Conservation (phyloP, 768 basidiomycete genomes). For the Termitomyces sp. region DNA sequence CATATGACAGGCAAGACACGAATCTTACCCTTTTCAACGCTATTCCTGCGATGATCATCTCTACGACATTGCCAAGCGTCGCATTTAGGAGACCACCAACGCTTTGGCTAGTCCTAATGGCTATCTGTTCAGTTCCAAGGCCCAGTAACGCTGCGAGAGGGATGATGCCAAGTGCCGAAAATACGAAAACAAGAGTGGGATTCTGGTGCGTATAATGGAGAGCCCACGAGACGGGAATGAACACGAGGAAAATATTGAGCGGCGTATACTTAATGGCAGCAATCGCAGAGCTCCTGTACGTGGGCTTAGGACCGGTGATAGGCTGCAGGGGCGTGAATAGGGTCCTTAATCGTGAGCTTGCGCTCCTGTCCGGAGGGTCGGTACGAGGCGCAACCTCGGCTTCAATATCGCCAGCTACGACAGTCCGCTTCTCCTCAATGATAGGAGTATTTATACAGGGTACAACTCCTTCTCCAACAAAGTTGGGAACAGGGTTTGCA, state of each 20-base stretch:
- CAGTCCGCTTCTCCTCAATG: background rate
- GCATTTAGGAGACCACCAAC: slow-evolving; percentile 52
- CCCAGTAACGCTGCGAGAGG: slow-evolving; percentile 17
- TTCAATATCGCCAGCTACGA: background rate
- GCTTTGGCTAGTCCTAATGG: slow-evolving; percentile 41
- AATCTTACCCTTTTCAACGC: slow-evolving; percentile 23
- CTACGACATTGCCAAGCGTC: slow-evolving; percentile 47
- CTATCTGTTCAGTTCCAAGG: slow-evolving; percentile 50
- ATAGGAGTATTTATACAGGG: background rate
- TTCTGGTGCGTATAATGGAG: background rate
- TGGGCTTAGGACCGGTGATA: background rate
- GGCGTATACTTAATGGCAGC: background rate
- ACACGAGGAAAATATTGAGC: background rate
- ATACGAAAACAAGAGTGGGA: background rate
- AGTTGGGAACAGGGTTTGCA: slow-evolving; percentile 8
- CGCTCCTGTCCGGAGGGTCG: background rate
- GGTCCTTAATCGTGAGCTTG: background rate
- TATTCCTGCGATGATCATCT: slow-evolving; percentile 47
- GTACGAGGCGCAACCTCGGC: background rate
- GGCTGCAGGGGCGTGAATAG: background rate
- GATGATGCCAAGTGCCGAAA: background rate
- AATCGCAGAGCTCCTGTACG: background rate
- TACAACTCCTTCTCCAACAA: background rate
- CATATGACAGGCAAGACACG: too few species aligned
- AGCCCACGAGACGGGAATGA: background rate